Evolutionary conservation across 768 basidiomycete species (phyloP).

Genomic region (Rhodotorula diobovata): DNA sequence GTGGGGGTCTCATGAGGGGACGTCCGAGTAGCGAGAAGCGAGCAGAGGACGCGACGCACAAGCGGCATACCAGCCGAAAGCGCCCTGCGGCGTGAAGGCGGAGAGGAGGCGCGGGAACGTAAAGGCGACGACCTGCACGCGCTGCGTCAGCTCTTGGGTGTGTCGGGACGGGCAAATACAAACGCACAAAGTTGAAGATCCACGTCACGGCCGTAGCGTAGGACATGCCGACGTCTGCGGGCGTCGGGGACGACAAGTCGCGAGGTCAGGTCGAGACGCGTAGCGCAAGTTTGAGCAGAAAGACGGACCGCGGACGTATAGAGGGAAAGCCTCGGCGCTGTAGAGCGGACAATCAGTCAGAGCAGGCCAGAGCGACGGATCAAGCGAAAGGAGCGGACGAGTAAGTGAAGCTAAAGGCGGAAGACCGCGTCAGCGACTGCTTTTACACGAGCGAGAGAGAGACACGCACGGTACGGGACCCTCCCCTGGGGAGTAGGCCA

Average conservation of each 20-base stretch:
- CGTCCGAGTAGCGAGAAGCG: no score
- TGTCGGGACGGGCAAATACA: not conserved
- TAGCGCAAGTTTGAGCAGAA: no score
- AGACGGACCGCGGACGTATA: slow-evolving; percentile 35
- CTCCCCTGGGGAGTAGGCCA: slow-evolving; percentile 38
- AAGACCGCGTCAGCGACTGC: no score
- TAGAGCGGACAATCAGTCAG: no score
- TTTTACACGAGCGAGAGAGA: no score
- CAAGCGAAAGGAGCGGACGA: not conserved
- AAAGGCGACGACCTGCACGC: slow-evolving; percentile 26
- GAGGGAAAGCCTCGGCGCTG: slow-evolving; percentile 39
- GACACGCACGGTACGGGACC: slow-evolving; percentile 40
- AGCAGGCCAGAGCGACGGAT: no score
- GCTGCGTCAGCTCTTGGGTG: not conserved
- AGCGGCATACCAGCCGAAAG: slow-evolving; percentile 39
- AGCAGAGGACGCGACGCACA: not conserved
- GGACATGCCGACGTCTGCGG: slow-evolving; percentile 35
- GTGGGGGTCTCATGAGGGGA: no score
- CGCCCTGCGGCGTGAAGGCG: slow-evolving; percentile 34
- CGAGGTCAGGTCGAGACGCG: no score
- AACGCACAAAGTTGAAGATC: slow-evolving; percentile 20
- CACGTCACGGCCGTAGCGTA: slow-evolving; percentile 32
- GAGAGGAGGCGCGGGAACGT: slow-evolving; percentile 41
- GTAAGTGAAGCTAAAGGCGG: no score
- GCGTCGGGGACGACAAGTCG: no score